A percentile compares a stretch with the other conserved stretches of the same genome.
phyloP scores from a whole-genome alignment of 2,329 filamentous ascomycete genomes.

The Sphaerostilbella broomeana region DNA sequence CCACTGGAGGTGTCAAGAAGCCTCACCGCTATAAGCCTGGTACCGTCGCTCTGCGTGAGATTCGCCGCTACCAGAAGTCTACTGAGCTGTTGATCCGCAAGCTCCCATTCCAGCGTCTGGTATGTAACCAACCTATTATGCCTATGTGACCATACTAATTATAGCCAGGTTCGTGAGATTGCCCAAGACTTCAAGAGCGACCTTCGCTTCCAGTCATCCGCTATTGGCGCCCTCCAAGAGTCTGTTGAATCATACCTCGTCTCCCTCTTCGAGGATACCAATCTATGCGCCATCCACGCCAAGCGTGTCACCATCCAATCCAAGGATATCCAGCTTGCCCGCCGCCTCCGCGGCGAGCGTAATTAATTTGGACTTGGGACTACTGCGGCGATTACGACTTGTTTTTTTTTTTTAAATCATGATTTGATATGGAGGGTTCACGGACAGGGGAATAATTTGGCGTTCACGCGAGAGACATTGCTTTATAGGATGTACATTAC shows the following conservation, averaged over 20 bases:
- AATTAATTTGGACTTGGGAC: constrained; percentile 50
- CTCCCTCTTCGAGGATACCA: constrained; percentile 97
- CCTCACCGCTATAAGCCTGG: constrained; percentile 84
- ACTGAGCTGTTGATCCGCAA: constrained; percentile 95
- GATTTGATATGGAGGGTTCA: constrained; percentile 33
- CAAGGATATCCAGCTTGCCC: constrained; percentile 95
- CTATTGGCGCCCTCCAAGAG: constrained; percentile 95
- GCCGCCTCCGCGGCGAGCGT: constrained; percentile 89
- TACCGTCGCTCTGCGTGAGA: constrained; percentile 97
- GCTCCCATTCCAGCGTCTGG: constrained; percentile 95
- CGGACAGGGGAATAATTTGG: constrained; percentile 40
- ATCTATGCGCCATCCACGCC: constrained; percentile 96
- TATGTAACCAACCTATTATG: constrained; percentile 29
- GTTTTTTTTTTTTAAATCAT: constrained; percentile 19
- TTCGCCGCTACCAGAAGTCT: constrained; percentile 95
- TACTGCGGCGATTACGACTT: constrained; percentile 35
- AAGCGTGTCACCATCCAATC: constrained; percentile 98
- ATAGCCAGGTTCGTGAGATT: constrained; percentile 72
- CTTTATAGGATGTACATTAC: constrained; percentile 41
- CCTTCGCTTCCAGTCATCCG: constrained; percentile 95
- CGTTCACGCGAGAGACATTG: constrained; percentile 37
- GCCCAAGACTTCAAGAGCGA: constrained; percentile 93
- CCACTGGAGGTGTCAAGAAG: constrained; percentile 96
- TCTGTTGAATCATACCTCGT: constrained; percentile 98
- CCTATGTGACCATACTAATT: background rate